Evolutionary conservation across 352 stramenopile species (phyloP).

Genomic region (Globisporangium splendens): DNA sequence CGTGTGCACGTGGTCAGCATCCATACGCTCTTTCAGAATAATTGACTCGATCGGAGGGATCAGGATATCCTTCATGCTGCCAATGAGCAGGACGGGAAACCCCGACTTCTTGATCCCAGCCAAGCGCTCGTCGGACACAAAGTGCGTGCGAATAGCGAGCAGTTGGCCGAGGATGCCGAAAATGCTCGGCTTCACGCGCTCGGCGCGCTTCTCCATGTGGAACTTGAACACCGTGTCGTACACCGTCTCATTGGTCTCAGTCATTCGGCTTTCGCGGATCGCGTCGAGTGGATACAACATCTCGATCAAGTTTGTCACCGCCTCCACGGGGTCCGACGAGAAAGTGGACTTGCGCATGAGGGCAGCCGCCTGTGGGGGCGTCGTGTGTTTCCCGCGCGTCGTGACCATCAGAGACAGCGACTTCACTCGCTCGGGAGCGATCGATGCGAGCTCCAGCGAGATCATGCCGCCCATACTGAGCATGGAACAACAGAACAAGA

Average conservation of each 20-base stretch:
- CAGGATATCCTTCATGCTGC: conserved; percentile 38
- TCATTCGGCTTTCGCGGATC: conserved; percentile 25
- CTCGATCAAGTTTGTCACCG: conserved; percentile 43
- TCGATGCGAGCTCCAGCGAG: conserved; percentile 43
- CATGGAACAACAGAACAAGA: too few relatives aligned
- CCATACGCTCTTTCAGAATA: conserved; percentile 11
- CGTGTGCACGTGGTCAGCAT: conserved; percentile 18
- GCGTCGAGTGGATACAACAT: conserved; percentile 52
- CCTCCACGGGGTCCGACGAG: conserved; percentile 25
- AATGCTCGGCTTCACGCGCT: conserved; percentile 8
- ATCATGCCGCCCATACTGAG: conserved; percentile 75
- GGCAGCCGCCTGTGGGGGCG: conserved; percentile 22
- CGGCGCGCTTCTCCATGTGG: conserved; percentile 23
- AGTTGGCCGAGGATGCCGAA: conserved; percentile 15
- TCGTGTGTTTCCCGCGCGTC: conserved; percentile 43
- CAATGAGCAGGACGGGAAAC: conserved; percentile 51
- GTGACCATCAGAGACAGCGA: conserved; percentile 65
- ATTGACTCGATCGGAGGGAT: conserved; percentile 23
- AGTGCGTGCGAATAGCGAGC: conserved; percentile 36
- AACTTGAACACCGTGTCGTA: conserved; percentile 43
- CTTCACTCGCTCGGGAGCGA: conserved; percentile 39
- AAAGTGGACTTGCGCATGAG: conserved; percentile 37
- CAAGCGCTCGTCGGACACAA: conserved; percentile 45
- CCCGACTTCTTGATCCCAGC: conserved; percentile 26
- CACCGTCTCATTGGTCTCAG: conserved; percentile 28